A percentile compares a stretch with the other conserved stretches of the same genome.
phyloP scores from a whole-genome alignment of 2,329 filamentous ascomycete genomes.

The Penicillium oxalicum region DNA sequence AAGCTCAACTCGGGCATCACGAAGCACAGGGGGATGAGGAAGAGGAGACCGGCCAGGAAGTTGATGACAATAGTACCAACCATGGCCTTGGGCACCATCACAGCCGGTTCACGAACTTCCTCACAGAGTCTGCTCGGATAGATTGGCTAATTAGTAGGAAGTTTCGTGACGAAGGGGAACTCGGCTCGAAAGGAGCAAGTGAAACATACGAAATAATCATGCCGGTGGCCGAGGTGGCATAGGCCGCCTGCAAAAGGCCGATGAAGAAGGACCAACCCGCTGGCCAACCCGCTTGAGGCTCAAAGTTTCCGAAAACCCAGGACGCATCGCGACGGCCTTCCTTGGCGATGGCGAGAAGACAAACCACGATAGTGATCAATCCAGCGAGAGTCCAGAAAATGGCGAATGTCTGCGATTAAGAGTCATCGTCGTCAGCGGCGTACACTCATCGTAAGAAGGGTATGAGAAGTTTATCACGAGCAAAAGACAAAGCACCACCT shows the following conservation, averaged over 20 bases:
- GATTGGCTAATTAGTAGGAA: no score
- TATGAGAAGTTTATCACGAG: no score
- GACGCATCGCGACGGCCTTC: constrained; percentile 57
- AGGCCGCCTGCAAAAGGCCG: constrained; percentile 58
- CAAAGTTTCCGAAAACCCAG: constrained; percentile 51
- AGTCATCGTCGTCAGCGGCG: background rate
- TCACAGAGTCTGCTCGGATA: constrained; percentile 51
- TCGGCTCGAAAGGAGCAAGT: no score
- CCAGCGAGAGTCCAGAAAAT: constrained; percentile 63
- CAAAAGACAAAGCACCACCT: no score
- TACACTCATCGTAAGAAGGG: constrained; percentile 24
- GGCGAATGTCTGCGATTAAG: constrained; percentile 58
- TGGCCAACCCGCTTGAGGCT: constrained; percentile 63
- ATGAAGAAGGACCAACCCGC: constrained; percentile 65
- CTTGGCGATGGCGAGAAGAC: constrained; percentile 63
- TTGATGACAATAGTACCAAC: constrained; percentile 60
- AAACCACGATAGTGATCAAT: constrained; percentile 58
- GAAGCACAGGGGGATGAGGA: constrained; percentile 67
- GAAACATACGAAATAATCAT: constrained; percentile 67
- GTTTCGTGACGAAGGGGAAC: no score
- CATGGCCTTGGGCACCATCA: constrained; percentile 63
- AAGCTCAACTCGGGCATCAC: constrained; percentile 60
- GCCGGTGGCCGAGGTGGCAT: constrained; percentile 63
- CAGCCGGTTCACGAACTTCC: constrained; percentile 57
- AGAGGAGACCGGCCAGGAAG: constrained; percentile 58